Base-by-base conservation (phyloP, 176 grass and related monocot species). In the Urochloa ruziziensis region DNA sequence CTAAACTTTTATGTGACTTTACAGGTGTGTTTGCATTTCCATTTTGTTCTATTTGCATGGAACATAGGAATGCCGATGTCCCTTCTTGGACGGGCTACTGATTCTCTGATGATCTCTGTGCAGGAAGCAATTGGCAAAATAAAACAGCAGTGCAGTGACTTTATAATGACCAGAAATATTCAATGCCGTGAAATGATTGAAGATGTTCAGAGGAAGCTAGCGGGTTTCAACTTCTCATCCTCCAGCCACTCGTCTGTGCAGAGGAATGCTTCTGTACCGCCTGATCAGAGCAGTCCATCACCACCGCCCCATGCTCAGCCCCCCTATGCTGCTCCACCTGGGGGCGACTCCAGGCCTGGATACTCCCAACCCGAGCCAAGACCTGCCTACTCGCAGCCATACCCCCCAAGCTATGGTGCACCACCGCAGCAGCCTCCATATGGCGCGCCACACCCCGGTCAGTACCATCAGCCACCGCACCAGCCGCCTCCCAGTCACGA, bases 161-260 rank as follows among this genome's bases (percentile, higher is more conserved):
- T 94, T 32, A 86, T 92, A 62, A 94, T 96, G 91, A 99, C 96
- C 29, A 84, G 96, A 51, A 95, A 92, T 80, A 99, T 99, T 74
- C 96, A 99, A 59, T 96, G 96, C 74, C 96, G 89, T 30, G 96
- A 99, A 83, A 99, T 96, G 96, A 99, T 94, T 2, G 93, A 99
- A 67, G 96, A 99, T 19, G 93, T 99, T 32, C 93, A 99, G 84
- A 91, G 83, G 62, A 90, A 96, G 83, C 74, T 99, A 66, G 89
- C 96, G 0, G 96, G 96, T 57, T 95, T 99, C 83, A 99, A 78
- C 84, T 99, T 99, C 73, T 92, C 88, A 10, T 73, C 90, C 81
- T 85, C 85, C 62, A 74, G 84, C 30, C 75, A 86, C 42, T 12
- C 87, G 0, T 80, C 35, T 69, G 10, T 58, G 56, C 93, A 71